Evolutionary conservation across 139 green algal genomes (phyloP).

Genomic region (Chlamydomonas sp.): DNA sequence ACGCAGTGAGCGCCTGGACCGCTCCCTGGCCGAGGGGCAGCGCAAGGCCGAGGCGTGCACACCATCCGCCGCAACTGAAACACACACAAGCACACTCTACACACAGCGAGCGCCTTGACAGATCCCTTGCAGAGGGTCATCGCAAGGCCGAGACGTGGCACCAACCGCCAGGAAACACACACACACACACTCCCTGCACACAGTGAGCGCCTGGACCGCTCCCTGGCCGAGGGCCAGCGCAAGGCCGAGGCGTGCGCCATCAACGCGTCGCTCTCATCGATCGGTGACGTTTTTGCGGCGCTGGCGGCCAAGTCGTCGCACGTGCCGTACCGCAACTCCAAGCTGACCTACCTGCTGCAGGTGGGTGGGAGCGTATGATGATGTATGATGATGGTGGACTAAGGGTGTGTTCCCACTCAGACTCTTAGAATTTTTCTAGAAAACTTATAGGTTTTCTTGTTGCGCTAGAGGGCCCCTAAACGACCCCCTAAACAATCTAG

Average conservation of each 20-base stretch:
- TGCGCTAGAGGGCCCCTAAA: too few species aligned
- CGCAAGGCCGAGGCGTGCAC: constrained; percentile 20
- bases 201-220: constrained; percentile 76
- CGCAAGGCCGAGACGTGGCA: not conserved
- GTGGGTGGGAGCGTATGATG: constrained; percentile 29
- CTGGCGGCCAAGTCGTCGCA: constrained; percentile 63
- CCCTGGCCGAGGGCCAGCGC: constrained; percentile 64
- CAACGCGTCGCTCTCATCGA: constrained; percentile 79
- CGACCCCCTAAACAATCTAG: too few species aligned
- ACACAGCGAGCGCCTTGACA: too few species aligned
- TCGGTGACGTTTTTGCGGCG: constrained; percentile 84
- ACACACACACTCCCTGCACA: too few species aligned
- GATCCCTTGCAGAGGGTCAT: too few species aligned
- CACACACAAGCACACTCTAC: too few species aligned
- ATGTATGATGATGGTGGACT: not conserved
- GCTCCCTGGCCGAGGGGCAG: too few species aligned
- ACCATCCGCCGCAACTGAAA: constrained; percentile 64
- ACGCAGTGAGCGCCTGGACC: too few species aligned
- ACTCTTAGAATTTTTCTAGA: too few species aligned
- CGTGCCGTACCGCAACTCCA: constrained; percentile 86
- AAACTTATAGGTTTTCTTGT: too few species aligned
- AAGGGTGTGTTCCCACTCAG: too few species aligned
- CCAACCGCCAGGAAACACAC: too few species aligned
- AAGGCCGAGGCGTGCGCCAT: constrained; percentile 89
- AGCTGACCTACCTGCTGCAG: constrained; percentile 93